Conservation (phyloP, 2,329 filamentous ascomycete genomes). For the Seiridium unicorne region DNA sequence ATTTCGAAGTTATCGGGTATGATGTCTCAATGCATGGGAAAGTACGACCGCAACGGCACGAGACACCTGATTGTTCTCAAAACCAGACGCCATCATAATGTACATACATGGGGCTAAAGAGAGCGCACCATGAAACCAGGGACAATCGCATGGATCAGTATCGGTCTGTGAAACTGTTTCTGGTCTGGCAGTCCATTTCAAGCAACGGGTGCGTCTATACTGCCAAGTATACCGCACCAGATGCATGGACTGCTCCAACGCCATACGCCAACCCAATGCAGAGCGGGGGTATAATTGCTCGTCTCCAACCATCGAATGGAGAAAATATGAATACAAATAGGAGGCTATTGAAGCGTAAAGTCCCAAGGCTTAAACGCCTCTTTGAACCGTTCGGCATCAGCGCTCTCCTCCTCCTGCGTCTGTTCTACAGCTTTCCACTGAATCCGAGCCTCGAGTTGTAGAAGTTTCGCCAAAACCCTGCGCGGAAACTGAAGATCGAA, state of each 20-base stretch:
- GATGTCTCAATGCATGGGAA: too few relatives aligned
- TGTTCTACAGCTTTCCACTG: slow-evolving; percentile 86
- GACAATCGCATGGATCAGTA: too few relatives aligned
- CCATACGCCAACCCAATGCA: slow-evolving; percentile 3
- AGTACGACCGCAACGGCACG: too few relatives aligned
- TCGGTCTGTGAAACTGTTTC: too few relatives aligned
- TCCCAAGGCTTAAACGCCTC: slow-evolving; percentile 82
- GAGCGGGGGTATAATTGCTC: slow-evolving; percentile 4
- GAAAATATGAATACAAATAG: neutral
- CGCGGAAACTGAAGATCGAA: slow-evolving; percentile 93
- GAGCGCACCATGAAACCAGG: too few relatives aligned
- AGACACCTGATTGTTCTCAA: too few relatives aligned
- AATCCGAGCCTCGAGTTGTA: slow-evolving; percentile 74
- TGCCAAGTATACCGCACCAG: neutral
- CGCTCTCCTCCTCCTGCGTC: slow-evolving; percentile 71
- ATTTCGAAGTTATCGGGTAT: too few relatives aligned
- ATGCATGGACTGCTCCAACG: neutral
- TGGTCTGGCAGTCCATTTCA: neutral
- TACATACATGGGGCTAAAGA: too few relatives aligned
- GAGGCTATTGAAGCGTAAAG: slow-evolving; percentile 55
- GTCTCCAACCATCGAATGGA: neutral
- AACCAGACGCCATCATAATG: too few relatives aligned
- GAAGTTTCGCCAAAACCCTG: slow-evolving; percentile 81
- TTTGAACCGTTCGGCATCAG: slow-evolving; percentile 78
- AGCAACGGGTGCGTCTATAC: neutral